Base-by-base conservation (phyloP, 352 stramenopile species). In the Phytophthora podocarpi region DNA sequence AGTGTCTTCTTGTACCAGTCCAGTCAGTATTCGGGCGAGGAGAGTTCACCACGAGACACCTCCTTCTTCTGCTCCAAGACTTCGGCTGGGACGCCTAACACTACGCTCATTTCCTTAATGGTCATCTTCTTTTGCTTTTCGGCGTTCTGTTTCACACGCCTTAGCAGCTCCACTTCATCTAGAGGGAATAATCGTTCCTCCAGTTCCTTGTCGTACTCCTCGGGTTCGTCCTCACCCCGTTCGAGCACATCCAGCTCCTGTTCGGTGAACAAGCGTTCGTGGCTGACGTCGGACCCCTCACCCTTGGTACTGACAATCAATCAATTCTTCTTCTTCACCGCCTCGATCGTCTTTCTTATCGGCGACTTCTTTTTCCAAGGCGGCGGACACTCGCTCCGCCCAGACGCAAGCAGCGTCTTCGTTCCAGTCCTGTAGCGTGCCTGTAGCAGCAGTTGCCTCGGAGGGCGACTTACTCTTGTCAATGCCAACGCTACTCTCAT, bases 151-250 rank as follows among this genome's bases (percentile, higher is more conserved):
- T 49, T 16, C 26, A 59, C 18, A 1, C 18, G 37, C 12, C 13
- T 1, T 20, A 23, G 5, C 5, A 59, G 2, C 12, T 59, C 37
- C 1, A 41, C 35, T 27, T 59, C 37, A n/a, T 49, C 37, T 5
- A 27, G 2, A 47, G n/a, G 28, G 32, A 52, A 40, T 13, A 40
- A 10, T 2, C 18, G 27, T 12, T 52, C 28, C 6, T 52, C 43
- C 9, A 40, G 40, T 18, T 52, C 43, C 12, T 52, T 40, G 18
- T 30, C n/a, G 43, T 52, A 52, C 43, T 39, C 43, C 12, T 52
- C 43, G 8, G 28, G 26, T 27, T 52, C n/a, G 18, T 40, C 30
- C 15, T 26, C 23, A 24, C 47, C 47, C 15, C 16, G 12, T 27
- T 43, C 47, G 20, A 55, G 31, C 20, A 26, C 15, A 5, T 28